phyloP scores from a whole-genome alignment of 345 rosid genomes.

The Toxicodendron radicans region DNA sequence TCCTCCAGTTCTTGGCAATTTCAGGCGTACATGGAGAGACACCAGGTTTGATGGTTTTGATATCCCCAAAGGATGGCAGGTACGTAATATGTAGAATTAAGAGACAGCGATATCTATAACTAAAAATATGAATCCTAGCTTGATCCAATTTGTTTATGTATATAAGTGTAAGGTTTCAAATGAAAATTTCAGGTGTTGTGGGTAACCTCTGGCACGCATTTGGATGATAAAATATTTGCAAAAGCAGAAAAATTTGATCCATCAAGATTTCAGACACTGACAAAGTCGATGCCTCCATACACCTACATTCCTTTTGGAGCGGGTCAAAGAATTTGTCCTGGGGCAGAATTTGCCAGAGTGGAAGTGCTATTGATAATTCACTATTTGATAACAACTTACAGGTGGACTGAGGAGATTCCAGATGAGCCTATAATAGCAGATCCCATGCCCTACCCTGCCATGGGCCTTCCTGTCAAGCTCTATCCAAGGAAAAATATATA shows the following conservation, averaged over 20 bases:
- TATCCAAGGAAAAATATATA: not conserved
- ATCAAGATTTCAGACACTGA: constrained; percentile 15
- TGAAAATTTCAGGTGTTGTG: constrained; percentile 18
- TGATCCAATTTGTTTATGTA: too few relatives aligned
- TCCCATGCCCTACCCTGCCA: constrained; percentile 20
- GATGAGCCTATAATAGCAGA: constrained; percentile 22
- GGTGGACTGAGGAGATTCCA: constrained; percentile 18
- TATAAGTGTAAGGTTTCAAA: too few relatives aligned
- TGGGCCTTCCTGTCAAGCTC: constrained; percentile 26
- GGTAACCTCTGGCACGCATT: constrained; percentile 25
- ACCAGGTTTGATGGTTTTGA: constrained; percentile 20
- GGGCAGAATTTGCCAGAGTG: constrained; percentile 23
- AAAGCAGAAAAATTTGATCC: constrained; percentile 27
- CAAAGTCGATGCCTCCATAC: constrained; percentile 24
- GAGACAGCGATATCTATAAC: too few relatives aligned
- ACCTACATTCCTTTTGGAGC: constrained; percentile 29
- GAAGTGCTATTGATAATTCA: constrained; percentile 20
- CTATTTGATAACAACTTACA: constrained; percentile 16
- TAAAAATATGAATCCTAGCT: too few relatives aligned
- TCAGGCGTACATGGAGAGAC: constrained; percentile 26
- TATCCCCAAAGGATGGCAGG: constrained; percentile 33
- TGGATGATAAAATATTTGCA: constrained; percentile 24
- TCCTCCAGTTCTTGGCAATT: constrained; percentile 25
- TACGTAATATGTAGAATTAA: not conserved
- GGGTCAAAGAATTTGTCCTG: constrained; percentile 19